Evolutionary conservation across 2,329 filamentous ascomycete species (phyloP).

Genomic region (Stenocarpella maydis): DNA sequence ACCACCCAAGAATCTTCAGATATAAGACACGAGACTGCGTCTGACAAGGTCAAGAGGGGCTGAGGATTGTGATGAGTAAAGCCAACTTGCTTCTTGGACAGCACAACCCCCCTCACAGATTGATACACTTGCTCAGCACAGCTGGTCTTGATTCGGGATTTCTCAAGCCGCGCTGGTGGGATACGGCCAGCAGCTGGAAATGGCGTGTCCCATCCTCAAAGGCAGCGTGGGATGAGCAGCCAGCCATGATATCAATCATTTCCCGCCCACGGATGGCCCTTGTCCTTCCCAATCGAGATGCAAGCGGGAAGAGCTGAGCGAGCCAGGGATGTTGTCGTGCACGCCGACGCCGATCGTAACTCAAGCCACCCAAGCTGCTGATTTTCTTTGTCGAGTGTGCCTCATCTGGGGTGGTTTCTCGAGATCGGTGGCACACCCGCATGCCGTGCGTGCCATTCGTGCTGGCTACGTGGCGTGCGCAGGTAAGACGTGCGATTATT

Average conservation of each 20-base stretch:
- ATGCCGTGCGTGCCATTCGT: conserved; percentile 18
- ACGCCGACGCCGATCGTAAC: conserved; percentile 1
- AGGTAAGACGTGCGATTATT: conserved; percentile 8
- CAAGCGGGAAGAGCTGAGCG: neutral
- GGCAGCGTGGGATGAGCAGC: neutral
- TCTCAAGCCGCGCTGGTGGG: neutral
- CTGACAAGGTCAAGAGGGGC: neutral
- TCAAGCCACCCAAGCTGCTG: conserved; percentile 2
- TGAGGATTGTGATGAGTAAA: neutral
- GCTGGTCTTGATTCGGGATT: neutral
- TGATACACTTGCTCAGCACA: neutral
- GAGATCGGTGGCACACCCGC: neutral
- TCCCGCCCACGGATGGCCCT: neutral
- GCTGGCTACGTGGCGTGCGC: neutral
- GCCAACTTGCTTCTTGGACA: neutral
- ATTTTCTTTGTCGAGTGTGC: neutral
- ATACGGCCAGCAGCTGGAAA: neutral
- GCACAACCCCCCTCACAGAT: neutral
- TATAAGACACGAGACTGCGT: neutral
- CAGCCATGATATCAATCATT: neutral
- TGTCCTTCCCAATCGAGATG: conserved; percentile 8
- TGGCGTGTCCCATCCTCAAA: neutral
- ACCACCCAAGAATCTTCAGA: neutral
- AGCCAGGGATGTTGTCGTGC: neutral
- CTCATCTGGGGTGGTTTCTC: neutral